Evolutionary conservation across 2,329 filamentous ascomycete species (phyloP), one percentile per base, ranked within the genome.

Genomic region (Beauveria rudraprayagi): DNA sequence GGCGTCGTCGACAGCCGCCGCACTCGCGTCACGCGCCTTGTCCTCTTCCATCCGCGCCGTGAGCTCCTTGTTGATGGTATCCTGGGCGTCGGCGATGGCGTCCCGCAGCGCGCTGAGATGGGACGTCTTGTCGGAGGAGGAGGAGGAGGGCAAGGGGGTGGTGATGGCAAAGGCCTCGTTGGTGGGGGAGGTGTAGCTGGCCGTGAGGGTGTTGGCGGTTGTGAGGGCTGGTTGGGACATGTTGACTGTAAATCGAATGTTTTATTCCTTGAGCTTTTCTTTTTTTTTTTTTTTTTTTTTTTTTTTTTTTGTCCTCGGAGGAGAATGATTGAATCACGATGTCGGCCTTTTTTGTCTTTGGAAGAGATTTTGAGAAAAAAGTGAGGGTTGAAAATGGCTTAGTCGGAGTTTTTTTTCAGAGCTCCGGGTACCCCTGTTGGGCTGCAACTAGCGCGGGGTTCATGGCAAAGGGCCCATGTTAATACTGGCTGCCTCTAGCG

Each of bases 1-100:
- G 11, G 73, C 78, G 63, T 87, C 83, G 63, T 84, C 80, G 10
- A 78, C 68, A 9, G 62, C 67, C 51, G 64, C 34, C 34, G 24
- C 68, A 3, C 73, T 71, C 1, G 73, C 74, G 17, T 78, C 79
- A 16, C 76, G 75, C 9, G 74, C 75, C 69, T 87, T 88, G 70
- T 92, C 89, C 63, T 88, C 80, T 43, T 87, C 88, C 90, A 92
- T 92, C 61, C 86, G 84, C 57, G 77, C 71, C 5, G 90, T 92
- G 62, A 93, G 78, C 70, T 89, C 86, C 64, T 75, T 77, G 74
- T 93, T 93, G 70, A 92, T 77, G 56, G 80, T 76, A 61, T 80
- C 80, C 70, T 92, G 90, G n/a, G 88, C 75, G 9, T 78, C 70
- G 1, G 75, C 70, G 34, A 85, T 77, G n/a, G 83, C 82, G 14